phyloP scores from a whole-genome alignment of 108 stramenopile species.

The Cyclotella atomus region DNA sequence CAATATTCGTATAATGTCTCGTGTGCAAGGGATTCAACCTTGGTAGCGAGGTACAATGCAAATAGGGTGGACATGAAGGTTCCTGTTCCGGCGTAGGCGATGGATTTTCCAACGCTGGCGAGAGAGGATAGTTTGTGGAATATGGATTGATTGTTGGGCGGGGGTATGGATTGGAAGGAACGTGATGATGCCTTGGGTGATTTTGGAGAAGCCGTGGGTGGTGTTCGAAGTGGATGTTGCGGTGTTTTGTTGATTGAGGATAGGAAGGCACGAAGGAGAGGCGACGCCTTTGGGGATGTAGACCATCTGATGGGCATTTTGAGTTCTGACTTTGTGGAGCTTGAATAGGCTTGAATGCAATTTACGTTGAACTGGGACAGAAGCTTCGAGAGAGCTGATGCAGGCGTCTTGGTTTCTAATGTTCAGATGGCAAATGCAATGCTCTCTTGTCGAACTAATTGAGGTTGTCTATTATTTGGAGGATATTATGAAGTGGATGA shows the following conservation, averaged over 20 bases:
- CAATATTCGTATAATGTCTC: conserved; percentile 35
- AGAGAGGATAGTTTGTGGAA: conserved; percentile 6
- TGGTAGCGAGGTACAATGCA: conserved; percentile 38
- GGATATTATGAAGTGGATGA: not conserved
- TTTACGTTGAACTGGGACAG: too few relatives aligned
- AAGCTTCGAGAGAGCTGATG: too few relatives aligned
- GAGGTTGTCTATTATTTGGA: not conserved
- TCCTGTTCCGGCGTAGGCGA: conserved; percentile 26
- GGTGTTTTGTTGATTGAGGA: conserved; percentile 9
- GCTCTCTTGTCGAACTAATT: not conserved
- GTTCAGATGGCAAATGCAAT: not conserved
- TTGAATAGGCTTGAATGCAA: not conserved
- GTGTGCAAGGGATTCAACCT: conserved; percentile 30
- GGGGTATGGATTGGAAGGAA: conserved; percentile 9
- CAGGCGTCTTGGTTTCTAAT: not conserved
- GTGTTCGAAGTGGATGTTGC: not conserved
- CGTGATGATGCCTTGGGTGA: not conserved
- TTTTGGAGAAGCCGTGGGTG: not conserved
- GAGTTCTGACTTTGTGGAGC: not conserved
- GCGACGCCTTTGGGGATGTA: conserved; percentile 3
- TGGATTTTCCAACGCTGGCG: not conserved
- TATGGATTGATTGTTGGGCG: conserved; percentile 1
- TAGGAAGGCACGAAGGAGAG: conserved; percentile 9
- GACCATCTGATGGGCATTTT: conserved; percentile 35
- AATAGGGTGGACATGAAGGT: conserved; percentile 32